Conservation (phyloP, 1,139 yeast species). For the Blastobotrys aristatus region DNA sequence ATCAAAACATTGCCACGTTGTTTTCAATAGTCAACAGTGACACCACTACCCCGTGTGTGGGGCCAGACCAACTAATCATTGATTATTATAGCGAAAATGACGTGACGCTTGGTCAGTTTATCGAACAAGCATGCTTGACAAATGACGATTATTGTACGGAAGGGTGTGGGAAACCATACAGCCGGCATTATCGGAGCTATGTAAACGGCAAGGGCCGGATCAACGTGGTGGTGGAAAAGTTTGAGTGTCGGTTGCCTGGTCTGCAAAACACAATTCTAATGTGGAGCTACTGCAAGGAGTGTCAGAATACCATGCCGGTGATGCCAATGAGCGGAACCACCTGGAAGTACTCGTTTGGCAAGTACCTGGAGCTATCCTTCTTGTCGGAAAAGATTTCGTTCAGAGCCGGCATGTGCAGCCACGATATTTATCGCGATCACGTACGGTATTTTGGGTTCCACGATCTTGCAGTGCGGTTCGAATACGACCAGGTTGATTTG, state of each 20-base stretch:
- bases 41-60: constrained; percentile 87
- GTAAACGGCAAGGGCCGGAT: constrained; percentile 85
- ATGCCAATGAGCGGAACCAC: constrained; percentile 84
- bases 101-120: constrained; percentile 80
- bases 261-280: constrained; percentile 67
- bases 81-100: constrained; percentile 92
- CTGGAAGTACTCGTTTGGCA: constrained; percentile 89
- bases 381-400: constrained; percentile 53
- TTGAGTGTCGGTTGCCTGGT: constrained; percentile 52
- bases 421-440: constrained; percentile 76
- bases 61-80: constrained; percentile 76
- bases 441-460: constrained; percentile 80
- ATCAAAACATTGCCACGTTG: constrained; percentile 71
- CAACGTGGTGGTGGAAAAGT: constrained; percentile 66
- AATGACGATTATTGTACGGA: constrained; percentile 67
- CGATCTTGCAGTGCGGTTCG: constrained; percentile 73
- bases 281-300: constrained; percentile 89
- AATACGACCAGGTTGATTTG: constrained; percentile 66
- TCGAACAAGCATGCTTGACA: constrained; percentile 74
- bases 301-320: constrained; percentile 72
- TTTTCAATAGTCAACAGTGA: constrained; percentile 79
- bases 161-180: constrained; percentile 66
- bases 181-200: constrained; percentile 79
- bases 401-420: constrained; percentile 60
- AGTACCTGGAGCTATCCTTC: constrained; percentile 78